Evolutionary conservation across 345 rosid species (phyloP), one percentile per base, ranked within the genome.

Genomic region (Aurinia saxatilis): DNA sequence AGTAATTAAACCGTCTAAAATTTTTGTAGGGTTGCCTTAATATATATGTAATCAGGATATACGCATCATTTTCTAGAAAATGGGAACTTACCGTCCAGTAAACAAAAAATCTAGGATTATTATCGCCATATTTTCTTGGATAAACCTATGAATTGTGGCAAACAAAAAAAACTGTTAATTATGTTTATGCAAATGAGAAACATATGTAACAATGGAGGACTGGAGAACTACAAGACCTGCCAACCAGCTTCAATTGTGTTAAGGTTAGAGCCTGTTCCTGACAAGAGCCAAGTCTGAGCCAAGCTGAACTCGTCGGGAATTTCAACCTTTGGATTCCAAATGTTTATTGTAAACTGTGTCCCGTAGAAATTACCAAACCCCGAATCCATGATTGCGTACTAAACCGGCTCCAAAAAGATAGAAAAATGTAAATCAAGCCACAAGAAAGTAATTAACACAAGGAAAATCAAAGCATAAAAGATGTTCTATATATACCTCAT

Each of bases 161-260:
- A 40, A 37, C 12, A 55, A 38, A 55, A 0, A 21, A n/a, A 3
- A 8, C 23, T 19, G 15, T 56, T 19, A 18, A n/a, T 36, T 17
- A 8, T n/a, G 11, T 0, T 2, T 44, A 21, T 44, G 49, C 49
- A 18, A 17, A 44, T 44, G 49, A 4, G 13, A 18, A 44, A 17
- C 9, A 1, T 44, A 17, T 5, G 17, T 17, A 44, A 44, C 2
- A 21, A n/a, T 38, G 8, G 8, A 38, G 42, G 17, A 38, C 14
- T 0, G 11, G 10, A 40, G 10, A 15, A 2, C 10, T 14, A 23
- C 9, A 48, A 19, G 17, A 70, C 74, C 85, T 81, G 85, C 85
- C 82, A 81, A 45, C 85, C 85, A 61, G 82, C 85, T 74, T 81
- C 85, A 63, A 81, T 78, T 49, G 77, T 81, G 37, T 78, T 81